Conservation (phyloP, 1,284 basidiomycete species). For the Tausonia pullulans region DNA sequence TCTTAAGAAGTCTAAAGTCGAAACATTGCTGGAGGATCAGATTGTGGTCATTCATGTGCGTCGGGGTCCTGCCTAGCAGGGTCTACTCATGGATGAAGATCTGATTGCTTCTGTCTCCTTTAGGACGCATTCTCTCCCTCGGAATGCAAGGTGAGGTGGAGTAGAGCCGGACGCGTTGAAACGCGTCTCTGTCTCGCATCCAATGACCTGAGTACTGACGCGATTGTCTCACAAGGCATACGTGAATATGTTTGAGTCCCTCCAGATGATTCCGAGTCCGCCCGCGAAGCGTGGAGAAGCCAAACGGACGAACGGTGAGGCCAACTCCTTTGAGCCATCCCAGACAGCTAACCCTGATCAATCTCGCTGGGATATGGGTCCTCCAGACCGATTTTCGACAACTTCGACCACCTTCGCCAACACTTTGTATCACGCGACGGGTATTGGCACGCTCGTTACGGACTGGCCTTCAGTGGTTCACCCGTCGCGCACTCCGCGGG, state of each 20-base stretch:
- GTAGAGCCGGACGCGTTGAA: neutral
- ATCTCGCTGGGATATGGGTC: constrained; percentile 2
- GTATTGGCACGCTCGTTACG: constrained; percentile 13
- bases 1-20: constrained; percentile 35
- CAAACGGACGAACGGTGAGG: constrained; percentile 56
- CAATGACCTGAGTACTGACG: constrained; percentile 22
- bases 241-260: constrained; percentile 48
- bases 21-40: constrained; percentile 48
- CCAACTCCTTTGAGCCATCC: neutral
- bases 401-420: constrained; percentile 49
- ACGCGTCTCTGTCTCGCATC: neutral
- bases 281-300: constrained; percentile 66
- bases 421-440: constrained; percentile 41
- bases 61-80: constrained; percentile 7
- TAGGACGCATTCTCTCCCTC: constrained; percentile 9
- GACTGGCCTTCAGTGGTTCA: constrained; percentile 4
- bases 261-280: constrained; percentile 57
- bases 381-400: constrained; percentile 18
- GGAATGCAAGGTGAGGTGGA: constrained; percentile 15
- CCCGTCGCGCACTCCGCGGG: constrained; percentile 13
- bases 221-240: constrained; percentile 50
- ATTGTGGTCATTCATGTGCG: constrained; percentile 53
- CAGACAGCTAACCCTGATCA: neutral
- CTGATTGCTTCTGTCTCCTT: neutral
- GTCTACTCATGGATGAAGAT: no score